Evolutionary conservation across 129 eudicot genomes (phyloP).

Genomic region (Erigeron canadensis): DNA sequence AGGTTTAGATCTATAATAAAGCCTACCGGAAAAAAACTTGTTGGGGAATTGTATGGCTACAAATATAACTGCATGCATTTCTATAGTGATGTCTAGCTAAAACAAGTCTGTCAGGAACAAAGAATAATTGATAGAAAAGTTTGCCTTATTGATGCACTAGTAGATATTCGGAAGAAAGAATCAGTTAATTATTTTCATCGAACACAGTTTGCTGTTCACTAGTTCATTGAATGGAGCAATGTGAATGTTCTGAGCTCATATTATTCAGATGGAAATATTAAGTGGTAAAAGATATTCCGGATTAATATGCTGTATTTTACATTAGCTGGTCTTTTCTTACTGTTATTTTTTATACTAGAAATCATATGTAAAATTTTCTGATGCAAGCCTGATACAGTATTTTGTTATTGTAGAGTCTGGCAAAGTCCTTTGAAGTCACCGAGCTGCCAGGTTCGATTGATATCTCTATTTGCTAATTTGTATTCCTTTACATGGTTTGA

Average conservation of each 20-base stretch:
- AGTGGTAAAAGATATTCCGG: constrained; percentile 1
- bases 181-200: no score
- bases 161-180: no score
- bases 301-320: not conserved
- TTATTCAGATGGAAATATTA: not conserved
- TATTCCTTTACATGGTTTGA: not conserved
- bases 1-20: not conserved
- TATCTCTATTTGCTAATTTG: constrained; percentile 19
- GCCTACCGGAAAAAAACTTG: not conserved
- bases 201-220: not conserved
- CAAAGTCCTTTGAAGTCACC: constrained; percentile 77
- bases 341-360: not conserved
- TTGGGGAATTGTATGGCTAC: constrained; percentile 4
- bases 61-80: not conserved
- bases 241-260: not conserved
- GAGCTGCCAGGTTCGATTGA: constrained; percentile 72
- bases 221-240: not conserved
- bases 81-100: constrained; percentile 16
- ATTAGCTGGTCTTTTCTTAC: not conserved
- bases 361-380: not conserved
- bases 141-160: no score
- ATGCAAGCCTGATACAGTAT: constrained; percentile 10
- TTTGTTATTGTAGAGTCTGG: constrained; percentile 70
- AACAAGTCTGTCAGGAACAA: not conserved
- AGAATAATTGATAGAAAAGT: not conserved